Evolutionary conservation across 345 rosid species (phyloP).

Genomic region (Dimocarpus longan): DNA sequence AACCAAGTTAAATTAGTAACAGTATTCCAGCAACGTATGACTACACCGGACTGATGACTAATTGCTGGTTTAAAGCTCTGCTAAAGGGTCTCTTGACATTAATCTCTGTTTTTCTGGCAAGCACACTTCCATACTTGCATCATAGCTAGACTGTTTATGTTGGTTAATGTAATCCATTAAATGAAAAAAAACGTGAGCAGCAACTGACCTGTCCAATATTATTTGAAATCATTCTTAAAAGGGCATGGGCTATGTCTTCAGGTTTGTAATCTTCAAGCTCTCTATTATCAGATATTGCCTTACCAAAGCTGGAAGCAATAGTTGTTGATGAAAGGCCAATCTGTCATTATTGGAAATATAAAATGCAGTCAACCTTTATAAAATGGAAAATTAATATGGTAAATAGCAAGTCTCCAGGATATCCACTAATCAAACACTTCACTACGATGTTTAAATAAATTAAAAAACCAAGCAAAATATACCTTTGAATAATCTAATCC

Average conservation of each 20-base stretch:
- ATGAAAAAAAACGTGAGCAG: neutral
- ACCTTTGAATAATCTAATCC: slow-evolving; percentile 79
- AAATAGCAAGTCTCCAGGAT: slow-evolving; percentile 1
- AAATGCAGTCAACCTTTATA: slow-evolving; percentile 2
- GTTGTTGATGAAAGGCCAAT: slow-evolving; percentile 74
- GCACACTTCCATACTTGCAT: neutral
- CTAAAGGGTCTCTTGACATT: slow-evolving; percentile 5
- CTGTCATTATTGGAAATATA: slow-evolving; percentile 36
- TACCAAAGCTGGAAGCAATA: slow-evolving; percentile 90
- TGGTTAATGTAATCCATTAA: neutral
- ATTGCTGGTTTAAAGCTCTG: neutral
- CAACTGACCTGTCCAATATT: slow-evolving; percentile 77
- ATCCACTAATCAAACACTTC: neutral
- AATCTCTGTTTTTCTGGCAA: neutral
- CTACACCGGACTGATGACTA: neutral
- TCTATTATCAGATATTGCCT: slow-evolving; percentile 66
- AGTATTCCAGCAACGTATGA: neutral
- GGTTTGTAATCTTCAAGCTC: slow-evolving; percentile 73
- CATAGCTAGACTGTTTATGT: neutral
- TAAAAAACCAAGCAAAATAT: neutral
- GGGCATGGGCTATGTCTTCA: slow-evolving; percentile 78
- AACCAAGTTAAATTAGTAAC: neutral
- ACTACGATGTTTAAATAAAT: neutral
- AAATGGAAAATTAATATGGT: slow-evolving; percentile 13
- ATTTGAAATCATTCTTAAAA: slow-evolving; percentile 82